A percentile compares a stretch with the other conserved stretches of the same genome.
phyloP scores from a whole-genome alignment of 2,329 filamentous ascomycete genomes.

The Stachybotrys chartarum region DNA sequence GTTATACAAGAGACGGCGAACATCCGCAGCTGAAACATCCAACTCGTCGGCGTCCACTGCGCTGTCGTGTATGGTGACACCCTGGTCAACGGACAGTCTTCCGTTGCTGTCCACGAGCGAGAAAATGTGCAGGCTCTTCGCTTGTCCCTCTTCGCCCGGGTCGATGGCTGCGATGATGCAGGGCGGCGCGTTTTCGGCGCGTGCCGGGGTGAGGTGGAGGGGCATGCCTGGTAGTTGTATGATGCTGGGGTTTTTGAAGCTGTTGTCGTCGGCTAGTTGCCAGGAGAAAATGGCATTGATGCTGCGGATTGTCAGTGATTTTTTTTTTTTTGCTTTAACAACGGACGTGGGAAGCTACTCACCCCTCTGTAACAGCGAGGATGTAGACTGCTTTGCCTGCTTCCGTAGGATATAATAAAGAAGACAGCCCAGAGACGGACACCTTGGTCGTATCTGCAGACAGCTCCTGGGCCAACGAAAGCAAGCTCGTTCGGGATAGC shows the following conservation, averaged over 20 bases:
- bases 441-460: constrained; percentile 29
- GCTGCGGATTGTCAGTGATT: constrained; percentile 19
- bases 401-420: constrained; percentile 22
- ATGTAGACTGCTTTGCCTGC: constrained; percentile 26
- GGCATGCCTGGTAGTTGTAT: constrained; percentile 58
- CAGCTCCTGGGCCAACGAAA: constrained; percentile 32
- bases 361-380: constrained; percentile 53
- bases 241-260: constrained; percentile 36
- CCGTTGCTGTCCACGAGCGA: constrained; percentile 22
- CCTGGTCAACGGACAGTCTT: constrained; percentile 20
- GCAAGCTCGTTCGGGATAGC: constrained; percentile 46
- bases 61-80: constrained; percentile 15
- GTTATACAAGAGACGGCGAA: constrained; percentile 36
- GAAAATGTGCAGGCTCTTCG: constrained; percentile 22
- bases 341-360: constrained; percentile 9
- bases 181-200: constrained; percentile 12
- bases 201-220: constrained; percentile 41
- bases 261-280: constrained; percentile 39
- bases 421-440: constrained; percentile 38
- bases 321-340: neutral
- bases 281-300: constrained; percentile 61
- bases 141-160: constrained; percentile 16
- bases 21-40: constrained; percentile 28
- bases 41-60: constrained; percentile 19
- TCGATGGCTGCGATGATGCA: constrained; percentile 34